Evolutionary conservation across 2,329 filamentous ascomycete genomes (phyloP), one percentile per base, ranked within the genome.

Genomic region (Ceratocystis lukuohia): DNA sequence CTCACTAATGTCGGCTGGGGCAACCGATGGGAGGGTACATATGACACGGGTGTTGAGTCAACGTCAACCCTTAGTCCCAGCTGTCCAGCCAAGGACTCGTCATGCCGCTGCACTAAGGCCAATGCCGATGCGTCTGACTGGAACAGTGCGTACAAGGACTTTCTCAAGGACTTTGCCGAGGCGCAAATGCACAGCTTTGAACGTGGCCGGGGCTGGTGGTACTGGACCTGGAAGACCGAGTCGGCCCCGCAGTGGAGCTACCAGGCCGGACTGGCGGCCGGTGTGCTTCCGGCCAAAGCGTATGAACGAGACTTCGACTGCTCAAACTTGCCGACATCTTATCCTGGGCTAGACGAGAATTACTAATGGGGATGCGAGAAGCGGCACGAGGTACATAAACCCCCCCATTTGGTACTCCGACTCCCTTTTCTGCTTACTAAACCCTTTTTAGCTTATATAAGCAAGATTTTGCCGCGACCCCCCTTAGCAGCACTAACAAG

Each of bases 211-310:
- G 94, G 94, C 62, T 99, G 94, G 94, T 96, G 96, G 78, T 99
- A 99, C 77, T 99, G 94, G 94, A 97, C 92, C 44, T 96, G 94
- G 93, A 84, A 91, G 76, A 96, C 93, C 37, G 93, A 97, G 79
- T 81, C 77, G 70, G 86, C 88, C 62, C 80, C 86, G 68, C 91
- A 96, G 77, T 99, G 94, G 94, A 96, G 91, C 74, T 96, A 94
- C 78, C 86, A 92, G 76, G 80, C 85, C 69, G 92, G 91, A 0
- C 78, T 92, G 69, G 82, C 82, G 64, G 88, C 88, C 1, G 90
- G 90, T 0, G 90, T 93, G 61, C 75, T 99, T 76, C 94, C 94
- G 1, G 74, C 78, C 48, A 87, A 89, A 77, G 87, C 89, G 0
- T 91, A 88, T 73, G 77, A 84, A 25, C 81, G 85, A 44, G 78